A percentile compares a stretch with the other conserved stretches of the same genome.
Conservation (phyloP, 1,284 basidiomycete species). For the Ceratobasidium sp. region DNA sequence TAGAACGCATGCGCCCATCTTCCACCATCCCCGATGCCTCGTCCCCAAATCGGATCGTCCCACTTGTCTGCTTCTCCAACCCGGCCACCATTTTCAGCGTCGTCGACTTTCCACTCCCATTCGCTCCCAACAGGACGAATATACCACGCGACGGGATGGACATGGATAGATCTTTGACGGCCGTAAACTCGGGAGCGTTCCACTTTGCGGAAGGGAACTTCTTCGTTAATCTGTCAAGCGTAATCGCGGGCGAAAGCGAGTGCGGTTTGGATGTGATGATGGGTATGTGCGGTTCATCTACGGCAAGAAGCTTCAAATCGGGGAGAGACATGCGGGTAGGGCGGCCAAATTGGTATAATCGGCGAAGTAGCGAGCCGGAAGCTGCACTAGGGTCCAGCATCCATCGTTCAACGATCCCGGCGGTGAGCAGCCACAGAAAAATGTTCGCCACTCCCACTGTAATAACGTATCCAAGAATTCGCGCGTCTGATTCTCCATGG, state of each 20-base stretch:
- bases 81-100: conserved; percentile 75
- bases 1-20: conserved; percentile 32
- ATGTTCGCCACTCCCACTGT: conserved; percentile 75
- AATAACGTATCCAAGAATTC: conserved; percentile 68
- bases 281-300: conserved; percentile 56
- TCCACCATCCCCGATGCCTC: conserved; percentile 57
- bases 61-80: conserved; percentile 69
- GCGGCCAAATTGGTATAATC: conserved; percentile 52
- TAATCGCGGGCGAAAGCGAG: conserved; percentile 60
- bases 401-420: conserved; percentile 68
- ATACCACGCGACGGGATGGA: conserved; percentile 78
- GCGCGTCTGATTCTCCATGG: conserved; percentile 57
- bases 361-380: conserved; percentile 54
- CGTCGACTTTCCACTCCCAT: conserved; percentile 83
- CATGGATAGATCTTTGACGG: conserved; percentile 73
- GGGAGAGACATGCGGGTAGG: conserved; percentile 44
- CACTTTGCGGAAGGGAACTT: conserved; percentile 59
- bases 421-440: conserved; percentile 78
- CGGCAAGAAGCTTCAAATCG: conserved; percentile 50
- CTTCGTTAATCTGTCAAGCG: conserved; percentile 71
- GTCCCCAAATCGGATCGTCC: conserved; percentile 74
- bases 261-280: conserved; percentile 46
- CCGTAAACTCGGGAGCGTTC: conserved; percentile 61
- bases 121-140: conserved; percentile 76
- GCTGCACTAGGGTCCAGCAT: conserved; percentile 66